Conservation (phyloP, 163 green algal genomes). For the Chloromonas sp. region DNA sequence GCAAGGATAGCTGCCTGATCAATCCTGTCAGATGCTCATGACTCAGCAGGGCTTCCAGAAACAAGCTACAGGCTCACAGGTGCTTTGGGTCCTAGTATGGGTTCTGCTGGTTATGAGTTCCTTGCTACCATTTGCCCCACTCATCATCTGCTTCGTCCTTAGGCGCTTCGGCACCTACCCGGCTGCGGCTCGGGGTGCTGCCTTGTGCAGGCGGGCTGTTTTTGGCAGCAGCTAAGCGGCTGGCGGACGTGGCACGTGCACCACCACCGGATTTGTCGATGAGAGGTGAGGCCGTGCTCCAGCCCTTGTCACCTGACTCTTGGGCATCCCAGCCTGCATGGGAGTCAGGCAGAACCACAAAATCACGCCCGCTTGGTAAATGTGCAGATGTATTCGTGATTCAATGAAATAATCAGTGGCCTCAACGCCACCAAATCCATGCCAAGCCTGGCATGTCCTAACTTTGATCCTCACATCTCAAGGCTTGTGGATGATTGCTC, state of each 20-base stretch:
- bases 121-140: slow-evolving; percentile 7
- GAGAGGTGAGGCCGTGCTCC: neutral
- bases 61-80: too few species aligned
- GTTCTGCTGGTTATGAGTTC: too few species aligned
- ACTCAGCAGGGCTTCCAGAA: too few species aligned
- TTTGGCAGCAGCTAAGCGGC: neutral
- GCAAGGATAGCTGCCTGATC: too few species aligned
- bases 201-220: neutral
- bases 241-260: neutral
- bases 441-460: neutral
- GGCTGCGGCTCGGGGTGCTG: neutral
- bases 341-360: neutral
- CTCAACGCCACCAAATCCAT: neutral
- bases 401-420: neutral
- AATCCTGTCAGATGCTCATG: too few species aligned
- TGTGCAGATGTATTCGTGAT: neutral
- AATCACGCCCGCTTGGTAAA: neutral
- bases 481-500: neutral
- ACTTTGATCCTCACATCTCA: neutral
- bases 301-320: neutral
- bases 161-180: neutral
- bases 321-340: too few species aligned
- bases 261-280: neutral
- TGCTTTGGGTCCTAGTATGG: too few species aligned
- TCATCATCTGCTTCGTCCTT: slow-evolving; percentile 4